These are phyloP conservation scores for Ustilago shanxiensis DNA, from an alignment of 1,284 basidiomycete genomes.

Conservation along the genomic window DNA sequence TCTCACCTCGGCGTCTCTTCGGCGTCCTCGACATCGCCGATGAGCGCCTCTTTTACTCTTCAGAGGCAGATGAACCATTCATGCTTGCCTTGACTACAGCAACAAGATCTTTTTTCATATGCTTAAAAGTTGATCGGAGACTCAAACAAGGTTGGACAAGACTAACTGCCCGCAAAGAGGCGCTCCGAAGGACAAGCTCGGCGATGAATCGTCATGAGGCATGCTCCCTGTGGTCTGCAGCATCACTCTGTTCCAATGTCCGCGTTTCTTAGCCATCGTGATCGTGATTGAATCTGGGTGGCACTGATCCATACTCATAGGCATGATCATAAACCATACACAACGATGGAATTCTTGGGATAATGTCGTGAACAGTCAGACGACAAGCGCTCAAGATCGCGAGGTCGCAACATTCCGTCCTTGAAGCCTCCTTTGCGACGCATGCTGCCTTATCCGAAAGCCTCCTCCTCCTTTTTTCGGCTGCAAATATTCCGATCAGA, in stretches of 20 bases:
- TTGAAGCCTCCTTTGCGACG: not conserved
- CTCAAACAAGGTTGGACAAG: not conserved
- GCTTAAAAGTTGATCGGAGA: not conserved
- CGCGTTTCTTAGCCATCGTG: not conserved
- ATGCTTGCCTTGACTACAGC: not conserved
- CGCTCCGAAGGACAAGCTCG: not conserved
- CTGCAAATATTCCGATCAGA: not conserved
- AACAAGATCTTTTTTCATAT: not conserved
- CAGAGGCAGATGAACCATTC: not conserved
- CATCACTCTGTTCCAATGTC: not conserved
- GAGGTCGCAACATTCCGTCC: not conserved
- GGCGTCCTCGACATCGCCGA: slow-evolving; percentile 2
- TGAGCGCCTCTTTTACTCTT: not conserved
- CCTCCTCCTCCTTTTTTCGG: slow-evolving; percentile 6
- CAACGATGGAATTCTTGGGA: not conserved
- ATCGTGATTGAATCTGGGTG: not conserved
- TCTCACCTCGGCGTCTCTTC: slow-evolving; percentile 4
- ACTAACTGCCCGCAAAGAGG: too few species aligned
- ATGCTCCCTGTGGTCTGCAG: not conserved
- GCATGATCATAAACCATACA: not conserved
- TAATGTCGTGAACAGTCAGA: not conserved
- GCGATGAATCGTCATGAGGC: slow-evolving; percentile 5
- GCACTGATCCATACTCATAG: not conserved
- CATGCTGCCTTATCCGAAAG: not conserved
- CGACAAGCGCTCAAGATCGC: not conserved